phyloP scores from a whole-genome alignment of 2,329 filamentous ascomycete species.

The Exophiala lecanii-corni region DNA sequence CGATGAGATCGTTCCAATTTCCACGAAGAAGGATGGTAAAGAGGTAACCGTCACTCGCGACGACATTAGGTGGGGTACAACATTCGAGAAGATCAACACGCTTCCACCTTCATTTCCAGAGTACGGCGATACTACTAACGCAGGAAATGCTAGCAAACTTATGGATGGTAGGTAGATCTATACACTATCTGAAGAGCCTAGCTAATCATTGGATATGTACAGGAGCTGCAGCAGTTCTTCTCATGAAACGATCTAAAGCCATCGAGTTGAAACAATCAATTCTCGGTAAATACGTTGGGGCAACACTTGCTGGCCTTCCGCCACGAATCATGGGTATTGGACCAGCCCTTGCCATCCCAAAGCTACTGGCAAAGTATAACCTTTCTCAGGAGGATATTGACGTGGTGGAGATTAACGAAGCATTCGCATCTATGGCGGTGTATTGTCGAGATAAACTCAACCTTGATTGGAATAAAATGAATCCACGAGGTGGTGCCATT shows the following conservation, averaged over 20 bases:
- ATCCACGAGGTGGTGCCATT: conserved; percentile 87
- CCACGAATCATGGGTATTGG: conserved; percentile 78
- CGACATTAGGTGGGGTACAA: conserved; percentile 85
- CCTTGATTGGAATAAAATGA: conserved; percentile 64
- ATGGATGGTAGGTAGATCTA: too few relatives aligned
- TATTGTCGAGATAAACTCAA: conserved; percentile 72
- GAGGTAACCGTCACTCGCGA: conserved; percentile 75
- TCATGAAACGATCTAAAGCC: conserved; percentile 92
- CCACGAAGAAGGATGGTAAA: conserved; percentile 62
- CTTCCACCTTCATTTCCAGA: conserved; percentile 84
- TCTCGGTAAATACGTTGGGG: conserved; percentile 85
- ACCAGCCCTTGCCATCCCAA: conserved; percentile 58
- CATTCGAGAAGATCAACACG: conserved; percentile 72
- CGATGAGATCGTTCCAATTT: conserved; percentile 89
- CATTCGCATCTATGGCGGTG: conserved; percentile 80
- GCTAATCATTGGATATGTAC: too few relatives aligned
- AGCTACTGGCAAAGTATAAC: conserved; percentile 75
- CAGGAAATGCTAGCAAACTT: conserved; percentile 88
- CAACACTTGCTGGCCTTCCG: conserved; percentile 81
- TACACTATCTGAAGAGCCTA: too few relatives aligned
- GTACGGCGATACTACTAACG: conserved; percentile 78
- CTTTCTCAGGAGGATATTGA: conserved; percentile 77
- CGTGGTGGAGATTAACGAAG: conserved; percentile 90
- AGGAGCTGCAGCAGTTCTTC: conserved; percentile 76
- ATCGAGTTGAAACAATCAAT: conserved; percentile 82